Evolutionary conservation across 164 flowering plant species (phyloP).

Genomic region (Vitis vinifera): DNA sequence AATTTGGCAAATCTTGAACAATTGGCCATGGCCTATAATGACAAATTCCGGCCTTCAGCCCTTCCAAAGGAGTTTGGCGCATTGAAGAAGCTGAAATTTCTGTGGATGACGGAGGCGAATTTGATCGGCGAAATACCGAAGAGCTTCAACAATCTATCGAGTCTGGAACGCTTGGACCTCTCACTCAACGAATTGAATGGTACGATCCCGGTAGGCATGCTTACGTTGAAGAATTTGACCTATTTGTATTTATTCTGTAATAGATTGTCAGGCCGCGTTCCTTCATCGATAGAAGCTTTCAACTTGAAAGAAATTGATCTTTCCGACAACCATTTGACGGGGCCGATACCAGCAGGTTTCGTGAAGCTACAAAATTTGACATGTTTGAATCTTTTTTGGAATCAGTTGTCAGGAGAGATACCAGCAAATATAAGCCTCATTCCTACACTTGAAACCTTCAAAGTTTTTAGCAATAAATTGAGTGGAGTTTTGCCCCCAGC

Average conservation of each 20-base stretch:
- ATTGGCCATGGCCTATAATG: conserved; percentile 37
- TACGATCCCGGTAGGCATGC: conserved; percentile 48
- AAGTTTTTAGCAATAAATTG: conserved; percentile 38
- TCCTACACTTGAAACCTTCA: conserved; percentile 25
- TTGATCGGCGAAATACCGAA: conserved; percentile 64
- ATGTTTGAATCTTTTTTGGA: conserved; percentile 31
- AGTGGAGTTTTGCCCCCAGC: conserved; percentile 50
- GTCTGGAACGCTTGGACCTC: conserved; percentile 50
- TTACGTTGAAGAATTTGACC: conserved; percentile 50
- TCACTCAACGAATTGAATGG: conserved; percentile 44
- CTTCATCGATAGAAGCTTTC: conserved; percentile 32
- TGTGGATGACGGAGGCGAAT: conserved; percentile 41
- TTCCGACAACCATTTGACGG: conserved; percentile 53
- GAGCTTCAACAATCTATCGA: conserved; percentile 24
- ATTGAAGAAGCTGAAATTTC: conserved; percentile 41
- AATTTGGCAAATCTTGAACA: conserved; percentile 48
- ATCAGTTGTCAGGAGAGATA: conserved; percentile 47
- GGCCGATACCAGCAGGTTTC: conserved; percentile 58
- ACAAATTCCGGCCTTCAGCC: conserved; percentile 27
- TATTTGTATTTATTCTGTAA: conserved; percentile 44
- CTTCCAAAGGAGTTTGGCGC: conserved; percentile 51
- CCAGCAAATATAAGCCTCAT: conserved; percentile 43
- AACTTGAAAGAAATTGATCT: conserved; percentile 52
- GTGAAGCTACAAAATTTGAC: conserved; percentile 43
- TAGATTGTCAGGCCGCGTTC: conserved; percentile 59